Conservation (phyloP, 768 basidiomycete species). For the Lactarius sp. region DNA sequence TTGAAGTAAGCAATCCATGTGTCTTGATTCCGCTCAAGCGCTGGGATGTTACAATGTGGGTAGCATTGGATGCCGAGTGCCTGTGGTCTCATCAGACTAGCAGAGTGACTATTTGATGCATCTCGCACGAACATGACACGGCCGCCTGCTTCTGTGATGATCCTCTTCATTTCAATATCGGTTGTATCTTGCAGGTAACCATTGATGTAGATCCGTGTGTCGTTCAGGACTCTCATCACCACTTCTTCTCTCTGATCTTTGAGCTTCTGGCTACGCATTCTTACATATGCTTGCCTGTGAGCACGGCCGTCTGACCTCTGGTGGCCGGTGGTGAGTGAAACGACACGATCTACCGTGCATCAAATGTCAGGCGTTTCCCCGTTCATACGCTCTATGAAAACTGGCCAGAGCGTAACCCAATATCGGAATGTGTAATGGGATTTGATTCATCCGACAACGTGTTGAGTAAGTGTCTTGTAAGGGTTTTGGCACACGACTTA, state of each 20-base stretch:
- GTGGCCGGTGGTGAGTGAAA: constrained; percentile 51
- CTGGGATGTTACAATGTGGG: constrained; percentile 75
- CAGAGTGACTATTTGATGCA: background rate
- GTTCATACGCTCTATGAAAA: background rate
- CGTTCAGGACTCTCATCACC: constrained; percentile 31
- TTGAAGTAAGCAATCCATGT: constrained; percentile 53
- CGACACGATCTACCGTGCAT: constrained; percentile 45
- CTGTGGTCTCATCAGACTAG: constrained; percentile 34
- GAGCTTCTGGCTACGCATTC: constrained; percentile 29
- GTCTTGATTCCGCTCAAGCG: constrained; percentile 68
- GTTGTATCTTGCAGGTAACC: constrained; percentile 69
- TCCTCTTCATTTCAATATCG: constrained; percentile 72
- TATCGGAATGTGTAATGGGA: constrained; percentile 74
- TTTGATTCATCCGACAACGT: constrained; percentile 62
- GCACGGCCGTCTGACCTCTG: constrained; percentile 31
- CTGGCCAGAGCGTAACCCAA: constrained; percentile 56
- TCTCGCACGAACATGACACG: constrained; percentile 44
- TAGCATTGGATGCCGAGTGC: constrained; percentile 53
- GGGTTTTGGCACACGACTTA: constrained; percentile 24
- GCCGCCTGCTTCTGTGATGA: constrained; percentile 65
- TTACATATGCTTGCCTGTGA: constrained; percentile 25
- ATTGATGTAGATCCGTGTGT: constrained; percentile 61
- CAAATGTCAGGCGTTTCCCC: constrained; percentile 7
- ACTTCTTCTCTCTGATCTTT: constrained; percentile 28
- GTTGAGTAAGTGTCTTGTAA: constrained; percentile 56